A percentile compares a stretch with the other conserved stretches of the same genome.
phyloP scores from a whole-genome alignment of 176 grass and related monocot genomes.

The Zea mays region Zm-B73-REFERENCE-NAM-5.0 NC_050097.1:231101501-231102000 shows the following conservation, averaged over 20 bases:
- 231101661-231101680: slow-evolving; percentile 44
- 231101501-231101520: slow-evolving; percentile 91
- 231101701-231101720: slow-evolving; percentile 74
- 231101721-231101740: slow-evolving; percentile 99
- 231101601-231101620: slow-evolving; percentile 38
- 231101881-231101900: slow-evolving; percentile 86
- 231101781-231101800: slow-evolving; percentile 99
- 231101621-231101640: slow-evolving; percentile 48
- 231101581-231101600: background rate
- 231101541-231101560: slow-evolving; percentile 49
- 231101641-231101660: slow-evolving; percentile 35
- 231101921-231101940: slow-evolving; percentile 45
- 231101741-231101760: slow-evolving; percentile 95
- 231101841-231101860: slow-evolving; percentile 96
- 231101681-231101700: slow-evolving; percentile 52
- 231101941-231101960: slow-evolving; percentile 10
- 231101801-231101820: slow-evolving; percentile 99
- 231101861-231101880: slow-evolving; percentile 99
- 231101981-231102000: slow-evolving; percentile 12
- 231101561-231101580: slow-evolving; percentile 27
- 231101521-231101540: slow-evolving; percentile 90
- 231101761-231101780: slow-evolving; percentile 98
- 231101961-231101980: slow-evolving; percentile 13
- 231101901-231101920: slow-evolving; percentile 62
- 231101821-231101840: slow-evolving; percentile 95